Evolutionary conservation across 2,329 filamentous ascomycete species (phyloP).

Genomic region (Tolypocladium ovalisporum): DNA sequence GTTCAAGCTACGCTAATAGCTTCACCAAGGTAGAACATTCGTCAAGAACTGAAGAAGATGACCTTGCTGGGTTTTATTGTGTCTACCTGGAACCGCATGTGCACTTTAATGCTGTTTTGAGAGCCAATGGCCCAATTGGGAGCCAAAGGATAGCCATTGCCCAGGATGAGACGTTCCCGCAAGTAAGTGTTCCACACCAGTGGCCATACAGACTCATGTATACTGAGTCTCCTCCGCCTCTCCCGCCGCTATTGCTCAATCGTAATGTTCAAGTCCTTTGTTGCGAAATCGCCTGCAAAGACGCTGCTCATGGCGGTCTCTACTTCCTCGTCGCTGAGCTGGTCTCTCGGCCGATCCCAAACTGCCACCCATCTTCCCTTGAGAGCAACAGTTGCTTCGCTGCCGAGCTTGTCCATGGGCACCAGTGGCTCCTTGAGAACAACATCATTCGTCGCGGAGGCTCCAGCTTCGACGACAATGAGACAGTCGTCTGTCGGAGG

Average conservation of each 20-base stretch:
- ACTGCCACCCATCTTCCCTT: slow-evolving; percentile 25
- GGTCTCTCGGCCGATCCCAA: slow-evolving; percentile 15
- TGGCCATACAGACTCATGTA: too few relatives aligned
- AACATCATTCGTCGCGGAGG: slow-evolving; percentile 20
- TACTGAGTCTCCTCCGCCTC: neutral
- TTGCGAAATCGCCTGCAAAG: slow-evolving; percentile 5
- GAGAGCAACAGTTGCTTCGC: slow-evolving; percentile 17
- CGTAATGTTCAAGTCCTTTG: slow-evolving; percentile 4
- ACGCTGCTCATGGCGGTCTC: slow-evolving; percentile 2
- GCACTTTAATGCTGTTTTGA: too few relatives aligned
- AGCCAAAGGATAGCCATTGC: neutral
- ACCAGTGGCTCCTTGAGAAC: slow-evolving; percentile 19
- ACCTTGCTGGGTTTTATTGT: too few relatives aligned
- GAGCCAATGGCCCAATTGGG: neutral
- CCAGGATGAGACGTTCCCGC: neutral
- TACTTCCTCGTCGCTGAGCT: slow-evolving; percentile 6
- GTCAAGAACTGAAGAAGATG: too few relatives aligned
- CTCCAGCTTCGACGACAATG: slow-evolving; percentile 22
- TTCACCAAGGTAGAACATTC: too few relatives aligned
- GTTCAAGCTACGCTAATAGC: too few relatives aligned
- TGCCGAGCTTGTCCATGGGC: slow-evolving; percentile 19
- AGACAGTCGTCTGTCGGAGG: slow-evolving; percentile 22
- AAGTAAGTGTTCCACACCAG: too few relatives aligned
- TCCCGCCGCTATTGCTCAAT: neutral
- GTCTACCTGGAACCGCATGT: too few relatives aligned